phyloP scores from a whole-genome alignment of 108 stramenopile genomes.

The Hondaea fermentalgiana region DNA sequence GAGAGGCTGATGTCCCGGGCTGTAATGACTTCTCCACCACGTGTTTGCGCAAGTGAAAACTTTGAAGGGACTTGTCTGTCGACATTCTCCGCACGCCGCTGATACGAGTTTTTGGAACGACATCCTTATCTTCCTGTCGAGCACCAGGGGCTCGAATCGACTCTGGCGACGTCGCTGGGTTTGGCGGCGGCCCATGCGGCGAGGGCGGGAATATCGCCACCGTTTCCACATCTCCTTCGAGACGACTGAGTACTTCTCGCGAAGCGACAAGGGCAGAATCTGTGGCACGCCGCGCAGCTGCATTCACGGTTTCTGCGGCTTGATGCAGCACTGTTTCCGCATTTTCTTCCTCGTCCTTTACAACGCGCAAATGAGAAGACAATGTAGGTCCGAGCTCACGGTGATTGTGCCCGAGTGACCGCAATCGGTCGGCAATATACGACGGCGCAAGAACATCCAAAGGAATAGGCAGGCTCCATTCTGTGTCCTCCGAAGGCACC shows the following conservation, averaged over 20 bases:
- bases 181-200: too few relatives aligned
- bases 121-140: neutral
- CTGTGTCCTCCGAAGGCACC: neutral
- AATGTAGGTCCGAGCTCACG: neutral
- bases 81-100: neutral
- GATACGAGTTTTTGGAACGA: neutral
- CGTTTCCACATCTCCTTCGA: too few relatives aligned
- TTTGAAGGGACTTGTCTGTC: neutral
- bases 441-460: neutral
- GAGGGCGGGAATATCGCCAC: too few relatives aligned
- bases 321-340: neutral
- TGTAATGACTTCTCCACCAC: neutral
- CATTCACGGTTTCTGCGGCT: neutral
- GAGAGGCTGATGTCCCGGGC: neutral
- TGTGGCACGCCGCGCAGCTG: neutral
- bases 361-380: neutral
- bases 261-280: too few relatives aligned
- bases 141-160: too few relatives aligned
- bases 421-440: neutral
- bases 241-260: too few relatives aligned
- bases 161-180: too few relatives aligned
- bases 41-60: too few relatives aligned
- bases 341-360: neutral
- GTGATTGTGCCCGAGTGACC: neutral
- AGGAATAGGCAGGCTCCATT: conserved; percentile 15